Base-by-base conservation (phyloP, 2,329 filamentous ascomycete genomes). In the Aureobasidium sp. region DNA sequence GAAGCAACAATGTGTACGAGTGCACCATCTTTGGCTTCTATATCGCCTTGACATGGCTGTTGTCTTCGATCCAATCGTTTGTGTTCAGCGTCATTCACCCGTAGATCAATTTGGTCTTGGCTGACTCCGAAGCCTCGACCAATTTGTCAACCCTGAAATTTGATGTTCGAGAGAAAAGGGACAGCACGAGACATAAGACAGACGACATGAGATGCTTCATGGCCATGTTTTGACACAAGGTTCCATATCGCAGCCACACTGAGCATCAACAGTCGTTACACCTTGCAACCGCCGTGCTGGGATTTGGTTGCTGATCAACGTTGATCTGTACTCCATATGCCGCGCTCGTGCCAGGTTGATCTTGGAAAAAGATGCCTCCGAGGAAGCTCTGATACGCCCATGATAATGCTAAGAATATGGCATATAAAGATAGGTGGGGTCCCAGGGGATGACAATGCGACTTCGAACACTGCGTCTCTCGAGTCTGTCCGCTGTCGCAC, bases 311-410 rank as follows among this genome's bases (percentile, higher is more conserved):
- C 44, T 58, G 42, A 48, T 58, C 54, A 37, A 15, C 33, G 54
- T 58, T 58, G 54, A 58, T 58, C 54, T 44, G 42, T 48, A 8
- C 42, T 58, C 42, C 54, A 27, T 37, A 24, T 19, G 31, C 42
- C 29, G 47, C 54, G 54, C 54, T 58, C 54, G 22, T 58, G 19
- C 54, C 54, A 58, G 19, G 40, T 58, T 47, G 54, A 47, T 47
- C 40, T 47, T 27, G n/a, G 35, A 2, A 35, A 11, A n/a, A n/a
- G 6, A 27, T 24, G 4, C 42, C 54, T 58, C 54, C 54, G 54
- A 58, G 22, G 22, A 19, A 14, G 17, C 33, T 19, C 42, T 48
- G 42, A 58, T 48, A 58, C 40, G 54, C 54, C 19, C 19, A 24
- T 27, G 27, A 33, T 4, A 19, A 24, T 14, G 9, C 15, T 42